Percentiles rank a stretch among this genome's conserved stretches.
phyloP scores from a whole-genome alignment of 2,329 filamentous ascomycete genomes.

The Westerdykella ornata region DNA sequence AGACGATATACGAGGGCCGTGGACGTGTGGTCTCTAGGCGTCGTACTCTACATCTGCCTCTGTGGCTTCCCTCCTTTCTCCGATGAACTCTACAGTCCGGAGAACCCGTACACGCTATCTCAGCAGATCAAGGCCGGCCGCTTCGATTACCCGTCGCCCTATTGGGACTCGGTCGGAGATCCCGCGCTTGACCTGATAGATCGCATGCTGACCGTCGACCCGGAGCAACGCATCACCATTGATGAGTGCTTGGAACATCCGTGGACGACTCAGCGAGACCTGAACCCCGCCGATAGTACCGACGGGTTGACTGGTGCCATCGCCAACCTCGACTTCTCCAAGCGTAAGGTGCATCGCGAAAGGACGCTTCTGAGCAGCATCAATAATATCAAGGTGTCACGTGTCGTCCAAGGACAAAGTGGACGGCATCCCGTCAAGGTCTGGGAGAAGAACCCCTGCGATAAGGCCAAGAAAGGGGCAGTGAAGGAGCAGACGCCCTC shows the following conservation, averaged over 20 bases:
- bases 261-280: conserved; percentile 61
- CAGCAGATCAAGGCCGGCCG: conserved; percentile 84
- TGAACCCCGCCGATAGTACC: conserved; percentile 72
- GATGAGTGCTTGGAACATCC: conserved; percentile 88
- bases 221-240: conserved; percentile 74
- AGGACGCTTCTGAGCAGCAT: conserved; percentile 77
- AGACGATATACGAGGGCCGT: conserved; percentile 92
- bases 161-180: conserved; percentile 87
- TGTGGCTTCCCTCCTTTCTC: conserved; percentile 97
- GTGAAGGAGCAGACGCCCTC: conserved; percentile 59
- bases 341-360: conserved; percentile 71
- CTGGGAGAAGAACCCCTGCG: conserved; percentile 34
- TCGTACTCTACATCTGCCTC: conserved; percentile 93
- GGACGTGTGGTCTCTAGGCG: conserved; percentile 94
- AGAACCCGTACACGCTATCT: conserved; percentile 79
- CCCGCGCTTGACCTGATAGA: conserved; percentile 89
- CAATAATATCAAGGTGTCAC: conserved; percentile 63
- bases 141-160: conserved; percentile 93
- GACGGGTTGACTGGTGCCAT: conserved; percentile 87
- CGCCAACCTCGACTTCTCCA: conserved; percentile 72
- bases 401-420: conserved; percentile 51
- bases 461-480: conserved; percentile 13
- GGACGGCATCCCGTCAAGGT: conserved; percentile 43
- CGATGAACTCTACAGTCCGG: conserved; percentile 73
- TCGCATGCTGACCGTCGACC: conserved; percentile 84